A percentile compares a stretch with the other conserved stretches of the same genome.
Conservation (phyloP, 306 rosid genomes). For the Quercus dentata region DNA sequence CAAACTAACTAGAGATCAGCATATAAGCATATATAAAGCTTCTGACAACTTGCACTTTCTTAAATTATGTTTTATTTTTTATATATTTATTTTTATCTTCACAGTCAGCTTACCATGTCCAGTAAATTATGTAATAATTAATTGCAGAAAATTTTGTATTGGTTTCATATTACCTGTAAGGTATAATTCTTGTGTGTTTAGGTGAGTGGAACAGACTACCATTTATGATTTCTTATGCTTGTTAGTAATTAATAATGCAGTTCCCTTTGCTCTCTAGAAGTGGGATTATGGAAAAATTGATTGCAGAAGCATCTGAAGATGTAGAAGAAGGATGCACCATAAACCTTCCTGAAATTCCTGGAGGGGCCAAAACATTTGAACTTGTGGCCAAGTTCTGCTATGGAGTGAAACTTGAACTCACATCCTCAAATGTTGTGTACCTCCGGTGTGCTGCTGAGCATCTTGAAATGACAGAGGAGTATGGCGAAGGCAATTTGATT, state of each 20-base stretch:
- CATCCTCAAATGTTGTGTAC: constrained; percentile 85
- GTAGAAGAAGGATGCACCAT: constrained; percentile 64
- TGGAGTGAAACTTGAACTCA: constrained; percentile 92
- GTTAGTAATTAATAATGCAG: constrained; percentile 47
- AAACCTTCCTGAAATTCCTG: constrained; percentile 69
- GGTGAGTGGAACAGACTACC: background rate
- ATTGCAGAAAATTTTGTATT: background rate
- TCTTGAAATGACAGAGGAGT: constrained; percentile 94
- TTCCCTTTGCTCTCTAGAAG: constrained; percentile 99
- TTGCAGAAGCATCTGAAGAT: constrained; percentile 71
- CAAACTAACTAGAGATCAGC: too few species aligned
- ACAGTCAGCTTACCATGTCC: background rate
- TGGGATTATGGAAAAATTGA: constrained; percentile 79
- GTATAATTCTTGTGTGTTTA: background rate
- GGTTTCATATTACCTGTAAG: background rate
- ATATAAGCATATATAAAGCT: too few species aligned
- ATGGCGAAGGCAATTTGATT: constrained; percentile 82
- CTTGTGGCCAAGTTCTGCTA: constrained; percentile 94
- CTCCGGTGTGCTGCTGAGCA: constrained; percentile 89
- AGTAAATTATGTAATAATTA: background rate
- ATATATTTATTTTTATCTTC: background rate
- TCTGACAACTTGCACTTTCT: background rate
- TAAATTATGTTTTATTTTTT: background rate
- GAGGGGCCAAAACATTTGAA: constrained; percentile 89
- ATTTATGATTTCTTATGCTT: constrained; percentile 15